A percentile compares a stretch with the other conserved stretches of the same genome.
Conservation (phyloP, 2,329 filamentous ascomycete species). For the Coleophoma crateriformis region DNA sequence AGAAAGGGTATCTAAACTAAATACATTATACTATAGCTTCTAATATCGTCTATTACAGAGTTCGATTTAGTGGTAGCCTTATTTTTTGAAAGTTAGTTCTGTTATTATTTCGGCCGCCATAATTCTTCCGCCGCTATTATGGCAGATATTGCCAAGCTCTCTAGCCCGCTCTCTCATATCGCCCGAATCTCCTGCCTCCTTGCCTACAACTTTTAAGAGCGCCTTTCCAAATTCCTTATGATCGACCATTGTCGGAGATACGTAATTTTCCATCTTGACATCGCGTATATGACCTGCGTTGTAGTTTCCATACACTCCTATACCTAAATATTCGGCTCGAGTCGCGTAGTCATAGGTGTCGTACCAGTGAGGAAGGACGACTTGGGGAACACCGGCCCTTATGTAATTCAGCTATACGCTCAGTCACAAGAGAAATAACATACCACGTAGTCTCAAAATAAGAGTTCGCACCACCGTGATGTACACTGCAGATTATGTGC, state of each 20-base stretch:
- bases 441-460: slow-evolving; percentile 37
- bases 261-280: slow-evolving; percentile 7
- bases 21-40: no score
- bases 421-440: slow-evolving; percentile 8
- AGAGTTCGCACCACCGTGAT: slow-evolving; percentile 31
- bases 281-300: slow-evolving; percentile 27
- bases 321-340: slow-evolving; percentile 31
- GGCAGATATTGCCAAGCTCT: no score
- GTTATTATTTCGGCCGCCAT: no score
- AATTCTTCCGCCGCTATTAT: no score
- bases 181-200: no score
- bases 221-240: background rate
- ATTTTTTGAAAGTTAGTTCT: no score
- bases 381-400: slow-evolving; percentile 36
- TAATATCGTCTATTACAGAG: no score
- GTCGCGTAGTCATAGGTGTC: slow-evolving; percentile 38
- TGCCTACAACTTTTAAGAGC: background rate
- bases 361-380: slow-evolving; percentile 38
- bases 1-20: no score
- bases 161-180: no score
- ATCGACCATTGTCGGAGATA: background rate
- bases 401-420: background rate
- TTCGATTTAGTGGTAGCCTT: no score
- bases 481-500: slow-evolving; percentile 24
- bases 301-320: slow-evolving; percentile 34